Conservation (phyloP, 495 filamentous ascomycete species). For the Aspergillus sclerotiicarbonarius region DNA sequence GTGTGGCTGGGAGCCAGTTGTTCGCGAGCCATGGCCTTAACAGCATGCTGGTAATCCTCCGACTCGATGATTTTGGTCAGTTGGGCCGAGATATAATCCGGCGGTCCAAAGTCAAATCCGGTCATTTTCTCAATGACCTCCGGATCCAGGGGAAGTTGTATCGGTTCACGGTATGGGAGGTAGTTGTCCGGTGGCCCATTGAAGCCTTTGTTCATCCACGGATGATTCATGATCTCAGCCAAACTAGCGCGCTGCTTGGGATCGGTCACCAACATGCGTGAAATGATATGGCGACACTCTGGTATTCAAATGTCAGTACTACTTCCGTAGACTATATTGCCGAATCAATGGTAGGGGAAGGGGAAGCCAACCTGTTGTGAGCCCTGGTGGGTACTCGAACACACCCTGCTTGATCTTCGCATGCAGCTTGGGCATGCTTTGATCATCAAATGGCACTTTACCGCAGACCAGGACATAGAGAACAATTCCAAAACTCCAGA, state of each 20-base stretch:
- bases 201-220: slow-evolving; percentile 97
- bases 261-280: slow-evolving; percentile 95
- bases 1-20: slow-evolving; percentile 59
- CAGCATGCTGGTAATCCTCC: slow-evolving; percentile 84
- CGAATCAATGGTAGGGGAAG: slow-evolving; percentile 5
- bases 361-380: slow-evolving; percentile 70
- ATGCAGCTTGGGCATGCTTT: slow-evolving; percentile 98
- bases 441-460: slow-evolving; percentile 98
- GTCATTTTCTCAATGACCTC: slow-evolving; percentile 90
- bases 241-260: slow-evolving; percentile 83
- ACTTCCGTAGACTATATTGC: background rate
- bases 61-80: slow-evolving; percentile 83
- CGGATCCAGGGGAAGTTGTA: slow-evolving; percentile 79
- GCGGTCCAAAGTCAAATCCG: slow-evolving; percentile 92
- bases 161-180: slow-evolving; percentile 77
- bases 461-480: slow-evolving; percentile 96
- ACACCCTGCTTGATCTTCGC: slow-evolving; percentile 97
- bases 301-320: slow-evolving; percentile 2
- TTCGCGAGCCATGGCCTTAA: slow-evolving; percentile 67
- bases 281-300: slow-evolving; percentile 95
- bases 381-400: slow-evolving; percentile 93
- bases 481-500: slow-evolving; percentile 99
- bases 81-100: slow-evolving; percentile 77
- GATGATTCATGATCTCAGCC: slow-evolving; percentile 90
- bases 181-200: slow-evolving; percentile 83